Evolutionary conservation across 1,284 basidiomycete species (phyloP), one percentile per base, ranked within the genome.

Genomic region (Sporisorium graminicola): DNA sequence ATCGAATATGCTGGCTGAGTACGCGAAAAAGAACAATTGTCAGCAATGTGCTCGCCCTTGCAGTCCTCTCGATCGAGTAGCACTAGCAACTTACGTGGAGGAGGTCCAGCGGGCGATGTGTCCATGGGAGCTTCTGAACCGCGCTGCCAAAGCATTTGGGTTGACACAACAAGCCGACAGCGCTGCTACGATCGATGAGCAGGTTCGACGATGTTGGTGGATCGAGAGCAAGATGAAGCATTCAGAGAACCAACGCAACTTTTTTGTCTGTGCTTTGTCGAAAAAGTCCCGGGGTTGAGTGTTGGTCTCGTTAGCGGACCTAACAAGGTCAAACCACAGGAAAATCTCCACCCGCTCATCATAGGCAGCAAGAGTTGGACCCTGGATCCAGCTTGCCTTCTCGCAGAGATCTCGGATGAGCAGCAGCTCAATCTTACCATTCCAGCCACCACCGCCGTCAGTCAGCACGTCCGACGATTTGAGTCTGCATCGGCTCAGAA

Each of bases 81-180:
- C 20, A n/a, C n/a, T 14, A 22, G 27, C n/a, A 13, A 76, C 77
- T 42, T 58, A 79, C 78, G 65, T 35, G 62, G 65, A 29, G 57
- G 65, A 35, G 76, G 76, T 0, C 78, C 78, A 1, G 75, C 64
- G 20, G 74, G 76, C 0, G 78, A 71, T 22, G 79, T 69, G 46
- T 82, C 80, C 80, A 82, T 82, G 5, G 80, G 80, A 31, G 80
- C 78, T 50, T 82, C 76, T 16, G 71, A 78, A 7, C 80, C 80
- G 16, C 80, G 64, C 51, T 68, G 63, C 75, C 75, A 77, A 13
- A 64, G 56, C 70, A 77, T 77, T 18, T 2, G 59, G 44, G 37
- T 67, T 37, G 3, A 56, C 16, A 44, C 14, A 0, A 14, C 22
- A 31, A 33, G n/a, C 10, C 20, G 13, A 3, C 13, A 3, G 2